Base-by-base conservation (phyloP, 805 yeast genomes). In the Wickerhamiella alocasiicola region DNA sequence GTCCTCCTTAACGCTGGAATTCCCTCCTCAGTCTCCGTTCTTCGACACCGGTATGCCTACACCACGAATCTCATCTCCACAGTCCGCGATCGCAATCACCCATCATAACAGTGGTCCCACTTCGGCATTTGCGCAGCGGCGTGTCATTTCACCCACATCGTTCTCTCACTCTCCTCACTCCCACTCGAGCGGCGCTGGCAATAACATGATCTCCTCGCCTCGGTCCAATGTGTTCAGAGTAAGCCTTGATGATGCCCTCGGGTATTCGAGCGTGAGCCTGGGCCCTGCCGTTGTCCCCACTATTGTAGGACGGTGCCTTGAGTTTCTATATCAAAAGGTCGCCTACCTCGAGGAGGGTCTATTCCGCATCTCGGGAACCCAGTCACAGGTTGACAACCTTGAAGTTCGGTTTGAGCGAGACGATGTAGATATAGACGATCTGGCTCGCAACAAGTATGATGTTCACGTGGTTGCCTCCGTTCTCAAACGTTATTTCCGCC, bases 301-400 rank as follows among this genome's bases (percentile, higher is more conserved):
- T 30, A 76, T 88, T 6, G 72, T 83, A 13, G 80, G 64, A 51
- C 63, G 94, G 45, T 84, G 95, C 53, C 53, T 87, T 25, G 79
- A 74, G 43, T 81, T 70, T 49, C 64, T 88, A 37, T 67, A 69
- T 37, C 68, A 65, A 28, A 70, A 76, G 19, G 74, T 78, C 17
- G 94, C 94, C 0, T 65, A 78, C n/a, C 71, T 71, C 46, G 91
- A 83, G 57, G 94, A 85, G 53, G 98, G 98, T 9, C 72, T 88
- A 2, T 91, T 91, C 64, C 68, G 98, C 46, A 64, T 85, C 82
- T 29, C 73, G 77, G 47, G 71, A 66, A 30, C 66, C 82, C 44
- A 81, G 78, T 51, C 81, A 73, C 35, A 66, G 62, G 35, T 88
- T 81, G 65, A 56, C 9, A 66, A 70, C 4, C 70, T 71, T 43